These are phyloP conservation scores for Pseudogymnoascus sp. DNA, from an alignment of 2,329 filamentous ascomycete genomes.

Conservation along the genomic window DNA sequence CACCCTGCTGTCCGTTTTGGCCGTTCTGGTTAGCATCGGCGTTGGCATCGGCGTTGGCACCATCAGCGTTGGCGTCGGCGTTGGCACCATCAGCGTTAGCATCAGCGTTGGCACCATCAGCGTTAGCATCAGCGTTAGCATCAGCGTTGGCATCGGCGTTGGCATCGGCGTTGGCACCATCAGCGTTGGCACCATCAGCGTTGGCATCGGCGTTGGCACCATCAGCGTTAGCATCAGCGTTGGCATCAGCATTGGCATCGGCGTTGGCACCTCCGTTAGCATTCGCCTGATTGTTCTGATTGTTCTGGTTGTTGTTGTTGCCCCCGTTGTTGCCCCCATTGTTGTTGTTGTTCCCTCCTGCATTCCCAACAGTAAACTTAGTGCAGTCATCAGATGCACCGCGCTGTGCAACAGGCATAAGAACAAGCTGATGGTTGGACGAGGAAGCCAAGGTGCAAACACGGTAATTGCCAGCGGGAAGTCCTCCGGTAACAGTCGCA, in stretches of 20 bases:
- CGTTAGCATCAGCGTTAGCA: no score
- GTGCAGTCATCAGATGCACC: slow-evolving; percentile 38
- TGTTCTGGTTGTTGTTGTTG: slow-evolving; percentile 16
- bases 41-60: no score
- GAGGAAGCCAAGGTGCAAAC: slow-evolving; percentile 37
- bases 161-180: no score
- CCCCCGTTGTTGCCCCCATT: slow-evolving; percentile 12
- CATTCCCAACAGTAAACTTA: slow-evolving; percentile 32
- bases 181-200: no score
- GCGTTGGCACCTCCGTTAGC: neutral
- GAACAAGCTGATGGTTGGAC: slow-evolving; percentile 35
- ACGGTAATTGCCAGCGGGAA: slow-evolving; percentile 35
- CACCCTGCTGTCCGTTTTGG: neutral
- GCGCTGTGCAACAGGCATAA: slow-evolving; percentile 38
- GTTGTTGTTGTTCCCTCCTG: slow-evolving; percentile 15
- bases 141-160: no score
- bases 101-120: no score
- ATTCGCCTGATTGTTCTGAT: slow-evolving; percentile 9
- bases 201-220: no score
- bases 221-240: no score
- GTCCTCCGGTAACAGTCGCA: slow-evolving; percentile 32
- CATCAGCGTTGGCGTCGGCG: no score
- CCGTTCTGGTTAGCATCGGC: neutral
- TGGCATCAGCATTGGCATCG: slow-evolving; percentile 5
- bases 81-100: no score